These are phyloP conservation scores for Brassica rapa DNA, from an alignment of 345 rosid species.

Conservation along the genomic window DNA sequence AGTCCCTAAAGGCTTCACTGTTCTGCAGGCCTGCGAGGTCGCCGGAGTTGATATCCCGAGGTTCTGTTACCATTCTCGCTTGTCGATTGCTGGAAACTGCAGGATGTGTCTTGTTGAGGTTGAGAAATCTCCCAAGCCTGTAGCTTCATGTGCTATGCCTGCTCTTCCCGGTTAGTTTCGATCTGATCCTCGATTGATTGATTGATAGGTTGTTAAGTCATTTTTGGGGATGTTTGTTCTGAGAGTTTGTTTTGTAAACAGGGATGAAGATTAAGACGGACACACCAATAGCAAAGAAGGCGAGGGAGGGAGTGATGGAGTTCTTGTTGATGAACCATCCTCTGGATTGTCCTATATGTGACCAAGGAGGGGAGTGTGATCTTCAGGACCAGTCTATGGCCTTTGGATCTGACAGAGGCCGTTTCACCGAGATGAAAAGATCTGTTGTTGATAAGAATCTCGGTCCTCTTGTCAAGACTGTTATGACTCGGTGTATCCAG, in stretches of 20 bases:
- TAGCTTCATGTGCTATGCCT: conserved; percentile 99
- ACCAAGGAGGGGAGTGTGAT: conserved; percentile 99
- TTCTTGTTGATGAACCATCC: conserved; percentile 98
- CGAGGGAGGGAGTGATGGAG: conserved; percentile 98
- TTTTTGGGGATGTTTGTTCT: conserved; percentile 2
- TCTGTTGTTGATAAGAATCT: conserved; percentile 98
- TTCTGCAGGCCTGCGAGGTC: conserved; percentile 94
- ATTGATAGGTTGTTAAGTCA: background rate
- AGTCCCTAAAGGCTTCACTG: conserved; percentile 96
- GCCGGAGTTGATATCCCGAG: conserved; percentile 99
- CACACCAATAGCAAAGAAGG: conserved; percentile 93
- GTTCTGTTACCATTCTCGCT: conserved; percentile 87
- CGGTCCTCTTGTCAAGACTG: conserved; percentile 98
- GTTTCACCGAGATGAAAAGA: conserved; percentile 95
- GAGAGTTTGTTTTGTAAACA: conserved; percentile 25
- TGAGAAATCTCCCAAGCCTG: conserved; percentile 98
- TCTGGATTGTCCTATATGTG: conserved; percentile 95
- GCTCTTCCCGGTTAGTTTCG: conserved; percentile 83
- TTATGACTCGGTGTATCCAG: conserved; percentile 99
- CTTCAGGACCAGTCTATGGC: conserved; percentile 99
- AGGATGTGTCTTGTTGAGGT: conserved; percentile 99
- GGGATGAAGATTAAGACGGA: conserved; percentile 99
- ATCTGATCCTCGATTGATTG: conserved; percentile 11
- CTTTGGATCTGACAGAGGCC: conserved; percentile 96
- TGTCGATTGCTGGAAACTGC: conserved; percentile 97